Evolutionary conservation across 139 green algal genomes (phyloP), one percentile per base, ranked within the genome.

Genomic region (Dunaliella sp.): DNA sequence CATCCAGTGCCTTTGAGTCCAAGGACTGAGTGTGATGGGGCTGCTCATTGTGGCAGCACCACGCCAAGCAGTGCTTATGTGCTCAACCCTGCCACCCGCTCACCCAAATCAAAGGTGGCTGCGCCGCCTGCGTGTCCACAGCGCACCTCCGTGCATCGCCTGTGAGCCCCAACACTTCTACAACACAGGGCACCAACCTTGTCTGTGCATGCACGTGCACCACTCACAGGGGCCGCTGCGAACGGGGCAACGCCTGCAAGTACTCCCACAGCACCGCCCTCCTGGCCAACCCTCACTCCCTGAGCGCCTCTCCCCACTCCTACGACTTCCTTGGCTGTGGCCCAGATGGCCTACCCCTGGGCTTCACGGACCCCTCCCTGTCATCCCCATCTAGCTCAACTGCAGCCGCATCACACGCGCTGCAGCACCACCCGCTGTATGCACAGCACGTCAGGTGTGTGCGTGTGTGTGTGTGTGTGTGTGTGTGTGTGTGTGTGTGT

Each of bases 191-290:
- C 1, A 22, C 37, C 48, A 74, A 16, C 33, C 24, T 31, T 65
- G 86, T 31, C 31, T 83, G 33, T 76, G 59, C n/a, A n/a, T n/a
- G n/a, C n/a, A n/a, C n/a, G n/a, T n/a, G n/a, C n/a, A 28, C 25
- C 38, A 38, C 24, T 37, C 34, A 28, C 57, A 96, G 95, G 87
- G 94, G 93, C 75, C 85, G 89, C 37, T 98, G 95, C 89, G 90
- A 82, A 24, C 90, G 94, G n/a, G 95, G 94, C 0, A 85, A 86
- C 1, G 87, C 87, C 25, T 97, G 95, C 91, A 93, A 94, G 84
- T 98, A 97, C 91, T 95, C 92, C 3, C 95, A 98, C 90, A 96
- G 95, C 90, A 90, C 93, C 38, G 86, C 91, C 28, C 87, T 92
- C 73, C 84, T 94, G 28, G 81, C 85, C 1, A 74, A 79, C 0